These are phyloP conservation scores for Saprolegnia parasitica DNA, from an alignment of 352 stramenopile species.

Conservation along the genomic window DNA sequence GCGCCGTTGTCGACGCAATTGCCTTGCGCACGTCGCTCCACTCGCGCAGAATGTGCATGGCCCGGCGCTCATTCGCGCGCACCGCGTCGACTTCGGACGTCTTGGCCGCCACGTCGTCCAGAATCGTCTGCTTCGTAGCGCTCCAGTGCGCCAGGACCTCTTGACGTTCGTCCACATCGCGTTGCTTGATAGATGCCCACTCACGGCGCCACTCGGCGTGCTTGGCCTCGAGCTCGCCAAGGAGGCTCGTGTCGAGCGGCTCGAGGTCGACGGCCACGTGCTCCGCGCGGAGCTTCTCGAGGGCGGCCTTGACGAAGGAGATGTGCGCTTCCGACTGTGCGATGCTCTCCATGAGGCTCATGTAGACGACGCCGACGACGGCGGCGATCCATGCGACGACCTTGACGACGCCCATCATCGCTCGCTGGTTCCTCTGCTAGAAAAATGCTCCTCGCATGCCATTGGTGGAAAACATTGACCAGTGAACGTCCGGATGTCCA, in stretches of 20 bases:
- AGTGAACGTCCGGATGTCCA: not conserved
- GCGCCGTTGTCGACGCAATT: not conserved
- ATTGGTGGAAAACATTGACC: not conserved
- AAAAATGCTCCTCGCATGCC: not conserved
- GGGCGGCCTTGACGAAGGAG: not conserved
- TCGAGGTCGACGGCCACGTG: not conserved
- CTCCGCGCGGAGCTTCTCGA: not conserved
- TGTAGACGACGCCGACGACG: not conserved
- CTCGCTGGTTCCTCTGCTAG: not conserved
- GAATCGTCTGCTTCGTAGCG: not conserved
- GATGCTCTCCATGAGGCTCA: constrained; percentile 13
- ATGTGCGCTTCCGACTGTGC: not conserved
- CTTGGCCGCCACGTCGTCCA: not conserved
- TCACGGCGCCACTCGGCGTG: not conserved
- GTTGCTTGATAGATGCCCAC: not conserved
- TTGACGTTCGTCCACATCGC: not conserved
- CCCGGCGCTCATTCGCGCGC: not conserved
- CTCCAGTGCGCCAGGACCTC: not conserved
- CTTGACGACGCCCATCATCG: constrained; percentile 13
- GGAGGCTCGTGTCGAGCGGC: not conserved
- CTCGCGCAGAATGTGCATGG: constrained; percentile 15
- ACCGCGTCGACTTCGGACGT: not conserved
- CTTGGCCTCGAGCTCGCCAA: not conserved
- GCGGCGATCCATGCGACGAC: not conserved
- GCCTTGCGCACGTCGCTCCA: not conserved